Percentiles rank a stretch among this genome's conserved stretches.
Conservation (phyloP, 2,329 filamentous ascomycete genomes). For the Fusarium sp. region DNA sequence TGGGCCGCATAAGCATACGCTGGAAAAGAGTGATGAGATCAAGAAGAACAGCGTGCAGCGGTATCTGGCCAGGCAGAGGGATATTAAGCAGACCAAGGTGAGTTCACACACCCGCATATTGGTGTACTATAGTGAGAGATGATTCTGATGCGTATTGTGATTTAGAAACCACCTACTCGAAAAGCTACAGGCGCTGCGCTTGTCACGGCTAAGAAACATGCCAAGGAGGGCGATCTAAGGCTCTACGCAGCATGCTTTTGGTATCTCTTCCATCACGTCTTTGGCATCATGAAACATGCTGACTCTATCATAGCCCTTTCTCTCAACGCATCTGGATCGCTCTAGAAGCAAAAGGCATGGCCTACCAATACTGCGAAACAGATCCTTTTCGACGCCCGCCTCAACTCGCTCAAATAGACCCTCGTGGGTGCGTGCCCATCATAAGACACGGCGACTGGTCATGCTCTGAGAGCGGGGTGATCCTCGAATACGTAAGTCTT, state of each 20-base stretch:
- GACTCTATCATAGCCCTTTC: slow-evolving; percentile 69
- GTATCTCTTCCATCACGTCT: slow-evolving; percentile 54
- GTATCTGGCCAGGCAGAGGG: slow-evolving; percentile 71
- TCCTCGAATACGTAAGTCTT: slow-evolving; percentile 81
- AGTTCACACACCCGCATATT: slow-evolving; percentile 10
- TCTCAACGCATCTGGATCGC: slow-evolving; percentile 92
- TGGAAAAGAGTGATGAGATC: slow-evolving; percentile 79
- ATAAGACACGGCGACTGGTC: slow-evolving; percentile 83
- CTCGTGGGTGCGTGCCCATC: slow-evolving; percentile 79
- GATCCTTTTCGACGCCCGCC: slow-evolving; percentile 77
- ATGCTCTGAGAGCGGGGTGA: slow-evolving; percentile 81
- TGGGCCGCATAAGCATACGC: slow-evolving; percentile 78
- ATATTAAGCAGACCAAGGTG: slow-evolving; percentile 64
- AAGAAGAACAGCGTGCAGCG: slow-evolving; percentile 84
- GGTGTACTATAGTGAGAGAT: neutral
- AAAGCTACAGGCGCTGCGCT: slow-evolving; percentile 78
- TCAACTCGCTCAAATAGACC: slow-evolving; percentile 77
- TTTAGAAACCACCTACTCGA: slow-evolving; percentile 75
- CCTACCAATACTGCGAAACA: slow-evolving; percentile 88
- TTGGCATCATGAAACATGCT: neutral
- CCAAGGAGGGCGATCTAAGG: slow-evolving; percentile 76
- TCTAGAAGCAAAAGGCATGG: slow-evolving; percentile 79
- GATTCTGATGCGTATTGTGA: neutral
- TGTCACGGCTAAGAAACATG: slow-evolving; percentile 75
- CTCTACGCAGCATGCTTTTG: slow-evolving; percentile 88